Conservation (phyloP, 2,329 filamentous ascomycete species). For the Stemphylium vesicarium region DNA sequence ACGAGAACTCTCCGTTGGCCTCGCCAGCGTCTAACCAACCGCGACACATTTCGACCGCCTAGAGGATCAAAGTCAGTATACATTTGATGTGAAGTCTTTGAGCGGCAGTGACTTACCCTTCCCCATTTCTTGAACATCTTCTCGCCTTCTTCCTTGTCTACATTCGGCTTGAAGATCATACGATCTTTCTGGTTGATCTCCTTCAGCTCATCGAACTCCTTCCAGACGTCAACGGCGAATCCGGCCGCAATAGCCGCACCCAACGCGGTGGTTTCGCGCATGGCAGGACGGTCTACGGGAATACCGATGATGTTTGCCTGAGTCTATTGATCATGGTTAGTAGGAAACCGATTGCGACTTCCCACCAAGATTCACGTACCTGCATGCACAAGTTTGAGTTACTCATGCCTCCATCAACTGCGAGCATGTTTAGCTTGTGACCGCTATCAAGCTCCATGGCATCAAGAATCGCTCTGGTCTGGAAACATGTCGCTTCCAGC, state of each 20-base stretch:
- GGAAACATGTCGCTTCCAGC: constrained; percentile 89
- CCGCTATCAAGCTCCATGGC: constrained; percentile 89
- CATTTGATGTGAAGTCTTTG: background rate
- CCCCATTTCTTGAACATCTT: constrained; percentile 75
- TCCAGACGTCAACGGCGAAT: constrained; percentile 82
- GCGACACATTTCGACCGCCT: constrained; percentile 76
- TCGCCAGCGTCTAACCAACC: constrained; percentile 68
- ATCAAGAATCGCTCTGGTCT: constrained; percentile 88
- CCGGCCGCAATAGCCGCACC: constrained; percentile 89
- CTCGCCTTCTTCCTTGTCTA: constrained; percentile 63
- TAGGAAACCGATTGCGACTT: background rate
- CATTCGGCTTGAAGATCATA: constrained; percentile 72
- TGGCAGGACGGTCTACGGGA: constrained; percentile 80
- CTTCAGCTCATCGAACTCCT: constrained; percentile 73
- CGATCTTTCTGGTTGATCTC: constrained; percentile 74
- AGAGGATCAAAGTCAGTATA: constrained; percentile 10
- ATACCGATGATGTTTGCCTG: constrained; percentile 88
- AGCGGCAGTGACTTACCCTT: constrained; percentile 48
- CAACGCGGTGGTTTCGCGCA: constrained; percentile 89
- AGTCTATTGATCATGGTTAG: constrained; percentile 55
- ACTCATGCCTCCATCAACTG: constrained; percentile 88
- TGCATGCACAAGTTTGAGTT: constrained; percentile 91
- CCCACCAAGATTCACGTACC: constrained; percentile 33
- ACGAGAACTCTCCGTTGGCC: constrained; percentile 41
- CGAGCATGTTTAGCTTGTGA: constrained; percentile 74